These are phyloP conservation scores for Bonia amplexicaulis DNA, from an alignment of 176 grass and related monocot species.

Conservation along the genomic window DNA sequence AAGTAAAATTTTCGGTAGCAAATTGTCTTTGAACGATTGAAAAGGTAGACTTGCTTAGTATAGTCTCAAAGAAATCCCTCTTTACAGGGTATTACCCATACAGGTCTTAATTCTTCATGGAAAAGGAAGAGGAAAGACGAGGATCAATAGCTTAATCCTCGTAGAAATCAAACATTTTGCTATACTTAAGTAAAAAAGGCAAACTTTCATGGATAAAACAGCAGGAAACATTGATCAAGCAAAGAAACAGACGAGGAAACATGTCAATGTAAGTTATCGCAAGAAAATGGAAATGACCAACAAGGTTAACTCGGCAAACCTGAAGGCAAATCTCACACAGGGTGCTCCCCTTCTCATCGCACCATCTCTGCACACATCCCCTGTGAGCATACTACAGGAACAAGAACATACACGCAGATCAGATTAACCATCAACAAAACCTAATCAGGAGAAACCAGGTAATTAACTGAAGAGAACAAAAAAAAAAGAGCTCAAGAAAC, in stretches of 20 bases:
- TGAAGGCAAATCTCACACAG: conserved; percentile 90
- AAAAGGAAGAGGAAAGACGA: background rate
- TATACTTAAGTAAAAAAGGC: background rate
- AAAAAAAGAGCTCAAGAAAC: too few relatives aligned
- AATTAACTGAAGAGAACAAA: background rate
- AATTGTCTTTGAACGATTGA: background rate
- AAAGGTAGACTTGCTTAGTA: background rate
- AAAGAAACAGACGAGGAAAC: background rate
- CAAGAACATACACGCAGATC: background rate
- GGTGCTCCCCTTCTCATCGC: conserved; percentile 88
- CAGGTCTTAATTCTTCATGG: background rate
- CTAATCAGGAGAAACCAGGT: background rate
- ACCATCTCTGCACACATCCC: conserved; percentile 94
- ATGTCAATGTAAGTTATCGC: background rate
- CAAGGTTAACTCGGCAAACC: conserved; percentile 27
- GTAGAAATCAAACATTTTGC: background rate
- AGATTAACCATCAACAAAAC: background rate
- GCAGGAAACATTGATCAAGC: background rate
- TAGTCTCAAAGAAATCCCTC: conserved; percentile 11
- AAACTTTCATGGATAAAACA: conserved; percentile 12
- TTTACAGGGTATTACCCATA: background rate
- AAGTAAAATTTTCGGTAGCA: conserved; percentile 7
- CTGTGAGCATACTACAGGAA: conserved; percentile 66
- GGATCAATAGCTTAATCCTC: background rate
- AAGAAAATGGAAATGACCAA: background rate